Evolutionary conservation across 2,329 filamentous ascomycete species (phyloP).

Genomic region (Trichophyton simii): DNA sequence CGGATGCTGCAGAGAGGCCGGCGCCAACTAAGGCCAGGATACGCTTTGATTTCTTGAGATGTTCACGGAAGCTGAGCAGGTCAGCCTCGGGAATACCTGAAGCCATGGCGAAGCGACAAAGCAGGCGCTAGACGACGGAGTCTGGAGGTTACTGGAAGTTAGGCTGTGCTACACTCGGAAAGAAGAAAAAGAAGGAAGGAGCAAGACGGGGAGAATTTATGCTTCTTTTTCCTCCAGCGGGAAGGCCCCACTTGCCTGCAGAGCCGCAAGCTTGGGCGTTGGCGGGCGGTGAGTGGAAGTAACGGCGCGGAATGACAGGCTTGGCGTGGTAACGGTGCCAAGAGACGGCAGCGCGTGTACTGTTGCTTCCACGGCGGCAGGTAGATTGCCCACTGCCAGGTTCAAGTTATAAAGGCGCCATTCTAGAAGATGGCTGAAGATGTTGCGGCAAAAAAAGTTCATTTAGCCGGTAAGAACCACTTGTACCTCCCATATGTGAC

Average conservation of each 20-base stretch:
- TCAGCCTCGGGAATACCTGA: constrained; percentile 33
- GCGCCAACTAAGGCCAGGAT: constrained; percentile 50
- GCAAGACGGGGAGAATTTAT: neutral
- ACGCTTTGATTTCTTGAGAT: constrained; percentile 41
- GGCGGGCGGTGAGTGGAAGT: neutral
- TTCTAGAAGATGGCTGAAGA: too few species aligned
- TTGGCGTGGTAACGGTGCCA: too few species aligned
- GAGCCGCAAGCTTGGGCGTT: neutral
- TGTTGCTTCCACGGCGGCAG: too few species aligned
- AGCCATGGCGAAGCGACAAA: constrained; percentile 12
- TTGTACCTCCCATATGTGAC: too few species aligned
- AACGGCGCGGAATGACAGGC: neutral
- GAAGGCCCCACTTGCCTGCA: neutral
- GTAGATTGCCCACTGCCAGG: too few species aligned
- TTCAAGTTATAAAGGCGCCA: too few species aligned
- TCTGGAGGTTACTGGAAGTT: neutral
- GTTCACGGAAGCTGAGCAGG: constrained; percentile 41
- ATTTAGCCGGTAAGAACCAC: too few species aligned
- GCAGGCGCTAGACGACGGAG: neutral
- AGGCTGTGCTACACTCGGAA: neutral
- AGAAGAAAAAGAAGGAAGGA: neutral
- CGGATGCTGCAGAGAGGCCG: constrained; percentile 49
- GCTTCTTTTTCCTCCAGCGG: neutral
- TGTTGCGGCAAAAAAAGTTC: too few species aligned
- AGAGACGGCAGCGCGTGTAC: too few species aligned